Evolutionary conservation across 345 rosid genomes (phyloP).

Genomic region (Dipteronia dyeriana): DNA sequence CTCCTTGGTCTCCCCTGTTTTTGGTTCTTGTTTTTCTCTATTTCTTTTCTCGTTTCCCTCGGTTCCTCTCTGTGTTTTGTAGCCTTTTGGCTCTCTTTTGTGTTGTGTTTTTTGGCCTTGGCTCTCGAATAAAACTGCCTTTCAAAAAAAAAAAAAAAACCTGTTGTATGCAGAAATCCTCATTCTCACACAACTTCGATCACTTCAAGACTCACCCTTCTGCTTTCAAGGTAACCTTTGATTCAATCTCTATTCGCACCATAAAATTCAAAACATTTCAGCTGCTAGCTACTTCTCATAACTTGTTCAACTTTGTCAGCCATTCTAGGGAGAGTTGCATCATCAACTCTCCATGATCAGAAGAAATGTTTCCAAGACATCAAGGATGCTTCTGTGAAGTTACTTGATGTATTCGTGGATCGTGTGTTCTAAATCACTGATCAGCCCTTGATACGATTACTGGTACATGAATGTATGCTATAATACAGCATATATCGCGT

Average conservation of each 20-base stretch:
- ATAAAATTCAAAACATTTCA: not conserved
- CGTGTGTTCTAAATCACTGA: slow-evolving; percentile 41
- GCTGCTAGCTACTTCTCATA: not conserved
- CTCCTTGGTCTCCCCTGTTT: too few species aligned
- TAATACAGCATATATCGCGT: too few species aligned
- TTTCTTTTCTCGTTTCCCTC: too few species aligned
- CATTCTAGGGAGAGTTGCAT: slow-evolving; percentile 25
- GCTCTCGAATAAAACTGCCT: too few species aligned
- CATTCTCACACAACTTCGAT: slow-evolving; percentile 19
- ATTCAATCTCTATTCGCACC: not conserved
- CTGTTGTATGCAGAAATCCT: slow-evolving; percentile 24
- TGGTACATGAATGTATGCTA: too few species aligned
- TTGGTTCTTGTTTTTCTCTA: too few species aligned
- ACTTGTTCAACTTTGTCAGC: slow-evolving; percentile 24
- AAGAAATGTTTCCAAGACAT: slow-evolving; percentile 27
- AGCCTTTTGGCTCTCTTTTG: too few species aligned
- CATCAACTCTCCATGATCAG: slow-evolving; percentile 14
- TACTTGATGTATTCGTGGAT: slow-evolving; percentile 45
- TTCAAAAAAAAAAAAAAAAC: too few species aligned
- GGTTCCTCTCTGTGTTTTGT: too few species aligned
- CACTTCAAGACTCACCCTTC: slow-evolving; percentile 28
- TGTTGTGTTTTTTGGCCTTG: too few species aligned
- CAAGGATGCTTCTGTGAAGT: slow-evolving; percentile 24
- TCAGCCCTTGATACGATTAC: slow-evolving; percentile 35
- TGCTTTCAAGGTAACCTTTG: slow-evolving; percentile 29